These are phyloP conservation scores for Botrytis byssoidea DNA, from an alignment of 2,329 filamentous ascomycete species.

Conservation along the genomic window DNA sequence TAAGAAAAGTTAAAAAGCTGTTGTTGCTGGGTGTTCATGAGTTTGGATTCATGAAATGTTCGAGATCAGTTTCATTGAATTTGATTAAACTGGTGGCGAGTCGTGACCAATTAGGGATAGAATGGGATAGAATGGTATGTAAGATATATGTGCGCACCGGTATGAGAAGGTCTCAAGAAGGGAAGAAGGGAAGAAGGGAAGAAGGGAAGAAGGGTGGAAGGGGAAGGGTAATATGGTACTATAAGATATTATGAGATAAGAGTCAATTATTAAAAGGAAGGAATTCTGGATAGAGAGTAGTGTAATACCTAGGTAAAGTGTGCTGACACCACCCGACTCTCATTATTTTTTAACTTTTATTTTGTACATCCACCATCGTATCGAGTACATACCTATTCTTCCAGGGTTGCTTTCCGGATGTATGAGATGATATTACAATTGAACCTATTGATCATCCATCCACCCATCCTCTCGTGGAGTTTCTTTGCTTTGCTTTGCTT, in stretches of 20 bases:
- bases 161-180: neutral
- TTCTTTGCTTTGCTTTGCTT: too few relatives aligned
- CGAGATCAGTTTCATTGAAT: conserved; percentile 2
- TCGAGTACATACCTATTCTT: neutral
- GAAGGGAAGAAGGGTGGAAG: too few relatives aligned
- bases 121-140: neutral
- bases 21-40: neutral
- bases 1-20: neutral
- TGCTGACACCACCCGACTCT: neutral
- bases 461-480: too few relatives aligned
- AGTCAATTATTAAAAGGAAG: neutral
- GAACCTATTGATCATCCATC: neutral
- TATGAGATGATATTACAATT: neutral
- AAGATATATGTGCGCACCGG: neutral
- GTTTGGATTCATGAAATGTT: conserved; percentile 16
- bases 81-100: conserved; percentile 7
- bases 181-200: neutral
- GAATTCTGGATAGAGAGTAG: neutral
- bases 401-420: neutral
- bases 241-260: neutral
- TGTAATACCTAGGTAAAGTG: neutral
- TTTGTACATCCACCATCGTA: neutral
- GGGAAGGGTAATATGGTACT: neutral
- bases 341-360: neutral
- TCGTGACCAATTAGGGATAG: neutral